Evolutionary conservation across 352 stramenopile genomes (phyloP), one percentile per base, ranked within the genome.

Genomic region (Lagenidium sp.): DNA sequence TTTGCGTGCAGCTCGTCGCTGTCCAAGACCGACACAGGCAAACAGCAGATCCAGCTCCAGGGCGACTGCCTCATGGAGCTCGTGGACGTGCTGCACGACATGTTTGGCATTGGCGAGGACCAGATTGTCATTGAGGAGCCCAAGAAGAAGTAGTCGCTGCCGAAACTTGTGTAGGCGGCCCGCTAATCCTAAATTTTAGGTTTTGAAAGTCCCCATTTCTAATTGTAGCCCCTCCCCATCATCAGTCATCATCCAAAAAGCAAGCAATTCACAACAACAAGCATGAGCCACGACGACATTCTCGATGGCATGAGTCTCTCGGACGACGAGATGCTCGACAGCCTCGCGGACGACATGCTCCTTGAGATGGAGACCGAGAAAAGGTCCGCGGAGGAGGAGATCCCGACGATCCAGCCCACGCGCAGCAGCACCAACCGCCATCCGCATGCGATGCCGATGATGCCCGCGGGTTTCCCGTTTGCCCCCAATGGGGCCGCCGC

Each of bases 271-370:
- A n/a, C n/a, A n/a, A n/a, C n/a, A n/a, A n/a, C n/a, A n/a, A n/a
- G n/a, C n/a, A n/a, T n/a, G n/a, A n/a, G n/a, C 65, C 60, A 74
- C 56, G 65, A 79, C 45, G 70, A 88, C 54, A 82, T 91, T 32
- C 55, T 91, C 25, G 79, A 91, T 61, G 50, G 63, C 43, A 87
- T 88, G 75, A 87, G 75, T 47, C 67, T 91, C 39, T 91, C 79
- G 60, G 79, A 91, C 65, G 79, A 91, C 64, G 79, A 91, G 44
- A 66, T 91, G 59, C 62, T 91, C 24, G 76, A 91, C 57, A 74
- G 49, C 37, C 62, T 91, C 38, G 77, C 77, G 36, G 75, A 88
- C 55, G 79, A 91, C 40, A 84, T 91, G 71, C 63, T 87, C 22
- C 60, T 76, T 56, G 78, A 88, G 63, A 71, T 87, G 60, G 62